Evolutionary conservation across 257 asterid species (phyloP).

Genomic region (Gentiana macrophylla): DNA sequence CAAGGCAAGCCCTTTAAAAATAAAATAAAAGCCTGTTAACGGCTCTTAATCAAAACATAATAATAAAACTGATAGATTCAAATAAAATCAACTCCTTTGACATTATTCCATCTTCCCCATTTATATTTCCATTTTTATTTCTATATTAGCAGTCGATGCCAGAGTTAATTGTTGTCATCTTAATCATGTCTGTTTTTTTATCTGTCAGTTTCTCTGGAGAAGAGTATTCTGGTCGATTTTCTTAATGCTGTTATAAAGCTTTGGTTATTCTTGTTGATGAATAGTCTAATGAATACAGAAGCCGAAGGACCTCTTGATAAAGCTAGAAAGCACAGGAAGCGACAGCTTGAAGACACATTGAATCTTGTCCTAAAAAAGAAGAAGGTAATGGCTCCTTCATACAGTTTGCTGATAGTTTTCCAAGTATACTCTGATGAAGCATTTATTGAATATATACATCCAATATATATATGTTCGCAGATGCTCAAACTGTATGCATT

Average conservation of each 20-base stretch:
- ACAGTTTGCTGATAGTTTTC: neutral
- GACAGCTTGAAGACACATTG: conserved; percentile 96
- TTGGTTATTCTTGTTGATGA: no score
- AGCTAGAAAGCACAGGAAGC: conserved; percentile 97
- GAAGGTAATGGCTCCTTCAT: conserved; percentile 38
- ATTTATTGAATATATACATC: neutral
- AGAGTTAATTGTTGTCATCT: neutral
- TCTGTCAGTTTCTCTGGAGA: neutral
- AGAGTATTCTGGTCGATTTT: neutral
- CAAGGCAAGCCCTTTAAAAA: no score
- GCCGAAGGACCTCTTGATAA: conserved; percentile 99
- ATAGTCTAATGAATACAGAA: conserved; percentile 37
- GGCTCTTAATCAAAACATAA: no score
- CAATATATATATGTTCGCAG: no score
- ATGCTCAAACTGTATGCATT: no score
- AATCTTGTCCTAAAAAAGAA: conserved; percentile 87
- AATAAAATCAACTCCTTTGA: no score
- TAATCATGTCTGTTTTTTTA: neutral
- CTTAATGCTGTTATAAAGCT: no score
- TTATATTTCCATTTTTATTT: no score
- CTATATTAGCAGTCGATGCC: no score
- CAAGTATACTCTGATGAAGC: neutral
- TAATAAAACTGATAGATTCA: no score
- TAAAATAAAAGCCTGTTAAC: no score
- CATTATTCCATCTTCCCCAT: no score